Base-by-base conservation (phyloP, 2,329 filamentous ascomycete species). In the Cryphonectria radicalis region DNA sequence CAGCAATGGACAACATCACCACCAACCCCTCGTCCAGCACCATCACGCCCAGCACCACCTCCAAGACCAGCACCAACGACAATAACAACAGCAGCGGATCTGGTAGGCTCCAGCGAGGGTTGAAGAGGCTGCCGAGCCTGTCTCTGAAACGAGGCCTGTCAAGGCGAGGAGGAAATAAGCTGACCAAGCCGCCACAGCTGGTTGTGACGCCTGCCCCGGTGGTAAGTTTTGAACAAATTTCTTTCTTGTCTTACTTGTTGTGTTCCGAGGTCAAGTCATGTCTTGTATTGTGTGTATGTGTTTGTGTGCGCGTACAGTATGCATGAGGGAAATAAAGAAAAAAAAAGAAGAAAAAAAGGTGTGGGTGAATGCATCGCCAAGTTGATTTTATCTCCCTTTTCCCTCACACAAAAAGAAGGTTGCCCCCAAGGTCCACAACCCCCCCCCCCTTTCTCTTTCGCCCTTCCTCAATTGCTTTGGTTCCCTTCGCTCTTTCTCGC, bases 141-240 rank as follows among this genome's bases (percentile, higher is more conserved):
- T 63, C 67, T 28, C 60, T 69, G 25, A 69, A 55, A 28, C 60
- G 67, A 28, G 67, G 67, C 13, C 37, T 69, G 28, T 69, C 67
- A 8, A 50, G 59, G 43, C 68, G 70, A 57, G 66, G 70, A 57
- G 66, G 50, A 8, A 66, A 62, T 14, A 71, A 62, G 50, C 63
- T 60, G 60, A 50, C 35, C 35, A 59, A 69, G 60, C 32, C 60
- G 64, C 70, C 70, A 65, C 50, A 64, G 22, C 43, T 67, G 13
- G 69, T 66, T 6, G 60, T 62, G 17, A 66, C 68, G 63, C 70
- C 70, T 57, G 68, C 63, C 57, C 70, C 70, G 63, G 70, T 57
- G 68, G 70, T 72, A 67, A 72, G 70, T 70, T 37, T n/a, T 55
- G 22, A 43, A 19, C 46, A 42, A 35, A 35, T 13, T 69, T 59